Percentiles rank a stretch among this genome's conserved stretches.
phyloP scores from a whole-genome alignment of 768 basidiomycete species.

The Suillus cothurnatus region DNA sequence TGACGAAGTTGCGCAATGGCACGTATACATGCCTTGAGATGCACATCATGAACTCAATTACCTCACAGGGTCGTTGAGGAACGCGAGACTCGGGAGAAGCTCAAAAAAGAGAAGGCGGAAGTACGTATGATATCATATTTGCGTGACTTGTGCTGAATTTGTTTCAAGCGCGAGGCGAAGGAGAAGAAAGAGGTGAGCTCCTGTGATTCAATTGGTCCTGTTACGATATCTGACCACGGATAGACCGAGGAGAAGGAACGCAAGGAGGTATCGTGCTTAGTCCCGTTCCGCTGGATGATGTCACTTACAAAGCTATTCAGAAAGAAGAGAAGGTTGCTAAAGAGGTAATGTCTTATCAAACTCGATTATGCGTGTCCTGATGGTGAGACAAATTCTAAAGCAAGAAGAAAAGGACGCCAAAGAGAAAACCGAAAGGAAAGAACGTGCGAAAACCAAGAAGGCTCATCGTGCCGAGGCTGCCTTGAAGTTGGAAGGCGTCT shows the following conservation, averaged over 20 bases:
- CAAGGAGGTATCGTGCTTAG: slow-evolving; percentile 51
- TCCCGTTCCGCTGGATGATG: slow-evolving; percentile 7
- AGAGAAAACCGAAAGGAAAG: slow-evolving; percentile 60
- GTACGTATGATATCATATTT: slow-evolving; percentile 28
- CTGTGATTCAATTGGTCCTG: slow-evolving; percentile 6
- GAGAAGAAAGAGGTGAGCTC: slow-evolving; percentile 66
- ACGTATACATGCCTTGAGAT: slow-evolving; percentile 21
- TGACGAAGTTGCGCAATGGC: slow-evolving; percentile 77
- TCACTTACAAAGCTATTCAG: slow-evolving; percentile 19
- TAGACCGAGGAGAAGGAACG: slow-evolving; percentile 63
- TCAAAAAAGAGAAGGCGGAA: slow-evolving; percentile 79
- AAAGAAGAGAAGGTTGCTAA: slow-evolving; percentile 58
- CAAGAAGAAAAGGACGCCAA: slow-evolving; percentile 47
- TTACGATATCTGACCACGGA: not conserved
- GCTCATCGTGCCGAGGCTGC: slow-evolving; percentile 37
- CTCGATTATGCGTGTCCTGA: not conserved
- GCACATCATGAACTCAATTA: slow-evolving; percentile 7
- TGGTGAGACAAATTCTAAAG: slow-evolving; percentile 25
- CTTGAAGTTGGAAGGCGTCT: slow-evolving; percentile 26
- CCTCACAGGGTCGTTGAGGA: slow-evolving; percentile 62
- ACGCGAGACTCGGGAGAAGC: slow-evolving; percentile 79
- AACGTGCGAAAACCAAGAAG: slow-evolving; percentile 59
- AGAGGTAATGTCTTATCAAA: slow-evolving; percentile 44
- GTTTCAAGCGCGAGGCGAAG: slow-evolving; percentile 71
- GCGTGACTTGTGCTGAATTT: slow-evolving; percentile 8